Evolutionary conservation across 2,329 filamentous ascomycete species (phyloP), one percentile per base, ranked within the genome.

Genomic region (Verticillium albo-atrum): DNA sequence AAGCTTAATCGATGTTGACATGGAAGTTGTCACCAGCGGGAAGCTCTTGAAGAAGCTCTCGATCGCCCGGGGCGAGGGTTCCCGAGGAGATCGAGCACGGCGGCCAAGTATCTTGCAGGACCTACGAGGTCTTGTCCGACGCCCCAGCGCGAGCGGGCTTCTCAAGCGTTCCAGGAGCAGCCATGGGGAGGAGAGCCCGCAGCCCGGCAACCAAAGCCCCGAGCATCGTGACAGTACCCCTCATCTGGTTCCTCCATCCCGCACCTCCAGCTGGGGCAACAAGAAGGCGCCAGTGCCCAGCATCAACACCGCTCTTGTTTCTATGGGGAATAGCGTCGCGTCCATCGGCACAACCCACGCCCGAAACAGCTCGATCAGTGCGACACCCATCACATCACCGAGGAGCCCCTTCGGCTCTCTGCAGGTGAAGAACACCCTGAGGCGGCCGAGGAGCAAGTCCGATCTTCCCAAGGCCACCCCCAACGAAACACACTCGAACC

Each of bases 1-100:
- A 2, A 86, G 82, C 64, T 66, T 81, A 58, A 63, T 77, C 5
- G 87, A 90, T 59, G 74, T 86, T 28, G 86, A 77, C 25, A 64
- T 71, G 14, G 70, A 88, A 37, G 84, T 81, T 20, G 75, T 88
- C 51, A 79, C 78, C 9, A 82, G 82, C 58, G 85, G 86, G 26
- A 86, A 81, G 60, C 79, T 90, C 42, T 71, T 89, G 47, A 90
- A 88, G 67, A 86, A 84, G 69, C 74, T 84, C 51, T 84, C 81
- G 7, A 77, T 88, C 63, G 80, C 77, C 67, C 74, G 80, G 55
- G 75, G 76, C 23, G 54, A 55, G 6, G 30, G 42, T 10, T 68
- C 68, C n/a, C 71, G 71, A 20, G 68, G 75, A 15, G 37, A 47
- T 23, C 37, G 37, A 47, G 37, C 20, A 23, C 79, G 82, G 23